phyloP scores from a whole-genome alignment of 2,329 filamentous ascomycete genomes.

The Thielaviopsis musarum region DNA sequence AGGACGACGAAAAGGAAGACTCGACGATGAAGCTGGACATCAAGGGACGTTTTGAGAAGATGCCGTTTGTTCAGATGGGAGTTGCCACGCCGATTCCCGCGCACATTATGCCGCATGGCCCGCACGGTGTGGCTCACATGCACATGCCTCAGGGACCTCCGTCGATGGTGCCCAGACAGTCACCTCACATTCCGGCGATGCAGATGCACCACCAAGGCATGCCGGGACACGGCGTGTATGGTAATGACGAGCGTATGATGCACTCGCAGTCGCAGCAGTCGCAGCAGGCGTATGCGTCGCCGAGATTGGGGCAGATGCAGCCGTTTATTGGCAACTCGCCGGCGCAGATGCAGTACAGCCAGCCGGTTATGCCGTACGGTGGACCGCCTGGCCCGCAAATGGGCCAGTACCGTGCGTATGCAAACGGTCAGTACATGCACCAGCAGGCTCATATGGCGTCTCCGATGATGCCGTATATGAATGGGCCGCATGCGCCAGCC shows the following conservation, averaged over 20 bases:
- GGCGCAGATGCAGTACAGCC: conserved; percentile 52
- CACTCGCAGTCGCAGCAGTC: conserved; percentile 69
- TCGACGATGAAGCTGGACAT: conserved; percentile 52
- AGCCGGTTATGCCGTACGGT: conserved; percentile 57
- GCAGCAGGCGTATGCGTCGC: conserved; percentile 71
- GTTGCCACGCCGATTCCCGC: conserved; percentile 52
- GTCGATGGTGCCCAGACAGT: conserved; percentile 28
- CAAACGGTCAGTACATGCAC: conserved; percentile 51
- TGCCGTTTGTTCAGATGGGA: conserved; percentile 25
- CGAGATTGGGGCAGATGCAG: conserved; percentile 54
- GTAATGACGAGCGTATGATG: conserved; percentile 73
- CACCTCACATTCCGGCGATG: conserved; percentile 61
- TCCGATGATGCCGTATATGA: conserved; percentile 70
- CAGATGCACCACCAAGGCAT: conserved; percentile 58
- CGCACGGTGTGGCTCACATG: conserved; percentile 61
- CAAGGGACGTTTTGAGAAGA: conserved; percentile 60
- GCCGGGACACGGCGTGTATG: conserved; percentile 43
- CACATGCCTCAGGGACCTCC: conserved; percentile 38
- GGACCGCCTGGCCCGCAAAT: conserved; percentile 54
- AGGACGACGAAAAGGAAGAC: conserved; percentile 49
- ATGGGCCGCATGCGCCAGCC: conserved; percentile 54
- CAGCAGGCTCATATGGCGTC: conserved; percentile 55
- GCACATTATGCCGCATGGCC: conserved; percentile 53
- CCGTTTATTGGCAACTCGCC: conserved; percentile 53
- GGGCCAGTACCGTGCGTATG: conserved; percentile 52